Percentiles rank a stretch among this genome's conserved stretches.
Evolutionary conservation across 805 yeast species (phyloP).

Genomic region (Cyberlindnera euphorbiae): DNA sequence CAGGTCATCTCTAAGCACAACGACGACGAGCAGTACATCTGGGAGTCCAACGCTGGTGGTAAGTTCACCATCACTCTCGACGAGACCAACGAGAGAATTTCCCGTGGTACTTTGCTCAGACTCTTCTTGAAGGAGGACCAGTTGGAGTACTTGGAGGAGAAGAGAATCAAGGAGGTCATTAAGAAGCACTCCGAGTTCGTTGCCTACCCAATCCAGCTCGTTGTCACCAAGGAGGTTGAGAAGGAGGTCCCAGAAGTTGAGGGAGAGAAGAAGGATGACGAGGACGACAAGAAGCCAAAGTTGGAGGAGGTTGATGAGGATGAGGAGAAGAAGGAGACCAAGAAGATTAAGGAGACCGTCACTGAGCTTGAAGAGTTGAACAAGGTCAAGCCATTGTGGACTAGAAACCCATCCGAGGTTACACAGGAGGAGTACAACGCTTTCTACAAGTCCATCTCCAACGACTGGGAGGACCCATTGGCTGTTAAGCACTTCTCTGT

Average conservation of each 20-base stretch:
- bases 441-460: slow-evolving; percentile 97
- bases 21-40: slow-evolving; percentile 98
- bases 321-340: slow-evolving; percentile 64
- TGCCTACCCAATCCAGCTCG: slow-evolving; percentile 97
- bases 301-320: slow-evolving; percentile 72
- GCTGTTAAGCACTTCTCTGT: slow-evolving; percentile 99
- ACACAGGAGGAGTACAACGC: slow-evolving; percentile 98
- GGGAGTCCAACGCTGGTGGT: slow-evolving; percentile 99
- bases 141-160: slow-evolving; percentile 98
- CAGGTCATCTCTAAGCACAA: slow-evolving; percentile 98
- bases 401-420: slow-evolving; percentile 97
- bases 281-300: slow-evolving; percentile 65
- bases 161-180: slow-evolving; percentile 98
- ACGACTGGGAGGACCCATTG: slow-evolving; percentile 99
- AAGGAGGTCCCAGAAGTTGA: slow-evolving; percentile 91
- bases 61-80: slow-evolving; percentile 95
- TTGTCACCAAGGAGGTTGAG: slow-evolving; percentile 98
- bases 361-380: slow-evolving; percentile 97
- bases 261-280: slow-evolving; percentile 48
- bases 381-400: slow-evolving; percentile 99
- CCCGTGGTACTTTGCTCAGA: slow-evolving; percentile 95
- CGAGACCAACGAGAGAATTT: slow-evolving; percentile 75
- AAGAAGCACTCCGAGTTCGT: slow-evolving; percentile 99
- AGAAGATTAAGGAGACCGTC: slow-evolving; percentile 82
- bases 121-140: slow-evolving; percentile 98